phyloP scores from a whole-genome alignment of 1,139 yeast species.

The Saccharomyces hybrid region DNA sequence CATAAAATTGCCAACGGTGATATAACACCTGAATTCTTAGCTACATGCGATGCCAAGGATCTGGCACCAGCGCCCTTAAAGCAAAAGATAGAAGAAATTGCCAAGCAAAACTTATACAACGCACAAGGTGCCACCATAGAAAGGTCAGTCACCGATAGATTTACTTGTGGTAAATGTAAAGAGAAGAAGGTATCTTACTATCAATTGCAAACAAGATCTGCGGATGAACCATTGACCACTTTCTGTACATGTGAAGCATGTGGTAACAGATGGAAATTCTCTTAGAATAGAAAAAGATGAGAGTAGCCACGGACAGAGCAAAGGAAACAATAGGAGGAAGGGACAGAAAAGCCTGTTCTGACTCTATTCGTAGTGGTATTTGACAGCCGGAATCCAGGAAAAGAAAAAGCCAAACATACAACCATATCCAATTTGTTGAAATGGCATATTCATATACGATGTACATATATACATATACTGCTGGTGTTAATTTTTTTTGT shows the following conservation, averaged over 20 bases:
- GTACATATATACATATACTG: background rate
- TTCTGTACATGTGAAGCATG: constrained; percentile 97
- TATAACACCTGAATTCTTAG: constrained; percentile 56
- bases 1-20: constrained; percentile 58
- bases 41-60: constrained; percentile 82
- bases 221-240: constrained; percentile 97
- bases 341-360: background rate
- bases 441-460: background rate
- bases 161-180: constrained; percentile 96
- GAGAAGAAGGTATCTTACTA: constrained; percentile 94
- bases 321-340: constrained; percentile 1
- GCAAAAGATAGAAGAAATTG: constrained; percentile 76
- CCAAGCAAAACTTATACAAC: constrained; percentile 83
- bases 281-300: constrained; percentile 32
- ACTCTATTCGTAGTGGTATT: background rate
- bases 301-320: constrained; percentile 2
- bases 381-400: background rate
- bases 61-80: constrained; percentile 88
- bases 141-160: constrained; percentile 92
- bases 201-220: constrained; percentile 96
- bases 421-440: background rate
- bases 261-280: constrained; percentile 96
- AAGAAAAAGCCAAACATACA: background rate
- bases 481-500: background rate
- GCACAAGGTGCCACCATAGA: constrained; percentile 98